A percentile compares a stretch with the other conserved stretches of the same genome.
Evolutionary conservation across 805 yeast species (phyloP).

Genomic region (Zygosaccharomyces bailii): DNA sequence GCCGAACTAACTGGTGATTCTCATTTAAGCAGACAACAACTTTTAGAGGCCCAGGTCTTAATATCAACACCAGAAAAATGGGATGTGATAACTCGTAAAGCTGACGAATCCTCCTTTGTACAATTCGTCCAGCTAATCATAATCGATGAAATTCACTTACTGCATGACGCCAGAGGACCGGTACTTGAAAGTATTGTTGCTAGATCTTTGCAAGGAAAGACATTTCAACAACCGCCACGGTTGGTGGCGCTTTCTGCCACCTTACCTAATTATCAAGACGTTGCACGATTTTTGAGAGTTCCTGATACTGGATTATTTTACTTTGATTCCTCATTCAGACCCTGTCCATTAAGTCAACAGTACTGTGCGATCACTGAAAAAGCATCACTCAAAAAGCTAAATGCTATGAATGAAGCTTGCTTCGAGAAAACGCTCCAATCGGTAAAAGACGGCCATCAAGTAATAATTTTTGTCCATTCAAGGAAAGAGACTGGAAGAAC

Average conservation of each 20-base stretch:
- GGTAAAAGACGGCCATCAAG: conserved; percentile 62
- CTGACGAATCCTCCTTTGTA: conserved; percentile 60
- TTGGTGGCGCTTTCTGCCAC: conserved; percentile 90
- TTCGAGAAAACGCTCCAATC: conserved; percentile 72
- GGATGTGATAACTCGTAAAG: conserved; percentile 92
- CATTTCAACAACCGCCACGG: conserved; percentile 51
- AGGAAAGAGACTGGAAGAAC: conserved; percentile 87
- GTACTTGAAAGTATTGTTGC: conserved; percentile 86
- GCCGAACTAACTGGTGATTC: conserved; percentile 91
- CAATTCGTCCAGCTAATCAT: conserved; percentile 66
- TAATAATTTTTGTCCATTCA: conserved; percentile 89
- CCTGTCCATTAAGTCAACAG: conserved; percentile 88
- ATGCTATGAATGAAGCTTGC: conserved; percentile 89
- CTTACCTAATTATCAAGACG: conserved; percentile 83
- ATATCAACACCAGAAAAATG: conserved; percentile 97
- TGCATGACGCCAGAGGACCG: conserved; percentile 95
- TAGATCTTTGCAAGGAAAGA: conserved; percentile 47
- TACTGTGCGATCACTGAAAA: conserved; percentile 85
- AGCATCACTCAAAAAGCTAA: conserved; percentile 68
- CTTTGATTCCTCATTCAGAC: conserved; percentile 81
- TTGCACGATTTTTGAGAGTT: conserved; percentile 75
- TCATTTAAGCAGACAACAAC: conserved; percentile 68
- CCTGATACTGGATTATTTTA: conserved; percentile 63
- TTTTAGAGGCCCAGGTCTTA: conserved; percentile 71
- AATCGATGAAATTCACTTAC: conserved; percentile 87